A percentile compares a stretch with the other conserved stretches of the same genome.
phyloP scores from a whole-genome alignment of 2,329 filamentous ascomycete species.

The Colletotrichum limetticola region DNA sequence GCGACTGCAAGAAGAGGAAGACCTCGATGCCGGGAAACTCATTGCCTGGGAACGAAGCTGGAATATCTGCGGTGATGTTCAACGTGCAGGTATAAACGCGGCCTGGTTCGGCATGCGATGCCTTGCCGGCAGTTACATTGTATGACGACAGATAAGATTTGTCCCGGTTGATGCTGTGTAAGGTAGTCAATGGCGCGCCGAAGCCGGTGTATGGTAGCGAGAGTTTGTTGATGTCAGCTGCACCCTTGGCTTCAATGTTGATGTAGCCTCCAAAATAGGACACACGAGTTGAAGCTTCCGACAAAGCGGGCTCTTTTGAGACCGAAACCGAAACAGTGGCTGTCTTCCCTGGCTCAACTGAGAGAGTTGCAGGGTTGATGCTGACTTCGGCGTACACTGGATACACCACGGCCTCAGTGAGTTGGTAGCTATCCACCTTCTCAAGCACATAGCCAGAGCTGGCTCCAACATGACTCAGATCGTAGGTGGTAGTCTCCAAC shows the following conservation, averaged over 20 bases:
- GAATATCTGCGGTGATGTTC: neutral
- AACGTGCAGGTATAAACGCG: slow-evolving; percentile 13
- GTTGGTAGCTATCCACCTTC: slow-evolving; percentile 1
- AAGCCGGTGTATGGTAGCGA: slow-evolving; percentile 17
- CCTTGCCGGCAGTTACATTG: neutral
- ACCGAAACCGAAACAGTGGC: slow-evolving; percentile 36
- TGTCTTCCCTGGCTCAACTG: slow-evolving; percentile 34
- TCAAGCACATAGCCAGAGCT: slow-evolving; percentile 46
- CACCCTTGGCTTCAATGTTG: slow-evolving; percentile 35
- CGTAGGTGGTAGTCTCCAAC: slow-evolving; percentile 43
- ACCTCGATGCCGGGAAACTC: slow-evolving; percentile 9
- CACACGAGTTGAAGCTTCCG: slow-evolving; percentile 36
- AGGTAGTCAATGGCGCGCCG: slow-evolving; percentile 1
- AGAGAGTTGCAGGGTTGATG: slow-evolving; percentile 26
- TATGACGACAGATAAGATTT: slow-evolving; percentile 3
- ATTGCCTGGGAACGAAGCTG: slow-evolving; percentile 7
- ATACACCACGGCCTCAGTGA: neutral
- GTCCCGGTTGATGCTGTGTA: neutral
- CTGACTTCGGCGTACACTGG: slow-evolving; percentile 1
- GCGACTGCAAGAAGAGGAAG: neutral
- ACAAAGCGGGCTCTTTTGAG: slow-evolving; percentile 20
- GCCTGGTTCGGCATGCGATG: neutral
- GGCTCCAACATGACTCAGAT: slow-evolving; percentile 41
- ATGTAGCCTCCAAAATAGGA: slow-evolving; percentile 45
- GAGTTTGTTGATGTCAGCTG: slow-evolving; percentile 12